Evolutionary conservation across 2,329 filamentous ascomycete species (phyloP), one percentile per base, ranked within the genome.

Genomic region (Gaeumannomyces sp.): DNA sequence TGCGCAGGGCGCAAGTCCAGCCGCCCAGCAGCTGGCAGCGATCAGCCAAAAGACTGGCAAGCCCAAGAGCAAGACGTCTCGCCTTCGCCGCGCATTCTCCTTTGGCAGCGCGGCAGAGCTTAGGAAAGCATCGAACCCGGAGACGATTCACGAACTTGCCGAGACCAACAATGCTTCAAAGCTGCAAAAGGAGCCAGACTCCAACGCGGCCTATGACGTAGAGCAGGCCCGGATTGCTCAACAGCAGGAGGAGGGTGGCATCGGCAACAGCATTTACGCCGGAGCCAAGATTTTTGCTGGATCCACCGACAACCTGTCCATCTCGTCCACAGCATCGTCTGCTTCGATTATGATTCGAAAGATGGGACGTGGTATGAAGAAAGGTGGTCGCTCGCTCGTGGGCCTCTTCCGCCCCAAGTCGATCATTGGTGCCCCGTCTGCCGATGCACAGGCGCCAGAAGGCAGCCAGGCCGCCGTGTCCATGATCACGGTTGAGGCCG

Each of bases 301-400:
- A 19, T 99, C 95, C 5, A 98, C 92, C 0, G 95, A 99, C 76
- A 98, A 98, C 70, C 78, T 99, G 59, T 96, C 92, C 19, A 92
- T 96, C 68, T 94, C 91, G 1, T 96, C 92, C 4, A 96, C 92
- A 13, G 92, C 92, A 27, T 96, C 92, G 8, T 96, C 92, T 27
- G 92, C 92, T 45, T 96, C 92, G 35, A 88, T 96, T 71, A 96
- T 96, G 92, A 90, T 99, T 69, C 88, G 95, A 64, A 99, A 99
- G 80, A 99, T 99, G 95, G 95, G 95, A 65, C 92, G 93, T 69
- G 93, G 94, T n/a, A 90, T 98, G 87, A 98, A 97, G 84, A 96
- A 95, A 78, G 89, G 92, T 63, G 90, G 90, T 25, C 86, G 93
- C 61, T 97, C 93, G 29, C 85, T 99, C 64, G 96, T 96, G 70